phyloP scores from a whole-genome alignment of 2,329 filamentous ascomycete species.

The Aspergillus nomiae region DNA sequence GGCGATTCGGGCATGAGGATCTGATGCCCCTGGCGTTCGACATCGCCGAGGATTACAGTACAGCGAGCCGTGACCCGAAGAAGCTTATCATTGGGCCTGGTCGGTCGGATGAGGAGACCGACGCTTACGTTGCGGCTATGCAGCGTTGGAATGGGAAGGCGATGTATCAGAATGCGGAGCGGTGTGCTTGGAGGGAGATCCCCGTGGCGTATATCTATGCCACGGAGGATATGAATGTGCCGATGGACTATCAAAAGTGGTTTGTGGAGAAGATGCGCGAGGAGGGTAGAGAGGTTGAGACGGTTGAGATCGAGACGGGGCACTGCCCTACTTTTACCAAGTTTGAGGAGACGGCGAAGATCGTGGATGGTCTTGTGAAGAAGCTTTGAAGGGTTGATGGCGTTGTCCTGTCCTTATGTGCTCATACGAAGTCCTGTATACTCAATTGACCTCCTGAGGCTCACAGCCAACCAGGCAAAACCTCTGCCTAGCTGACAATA shows the following conservation, averaged over 20 bases:
- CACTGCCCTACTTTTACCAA: background rate
- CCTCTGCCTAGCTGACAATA: no score
- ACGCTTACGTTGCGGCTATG: conserved; percentile 4
- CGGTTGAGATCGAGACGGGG: background rate
- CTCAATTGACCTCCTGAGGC: no score
- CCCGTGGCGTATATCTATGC: background rate
- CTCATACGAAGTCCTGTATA: no score
- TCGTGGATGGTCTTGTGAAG: background rate
- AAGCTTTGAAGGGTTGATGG: no score
- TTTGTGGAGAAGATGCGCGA: background rate
- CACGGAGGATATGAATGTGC: background rate
- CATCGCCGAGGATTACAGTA: conserved; percentile 5
- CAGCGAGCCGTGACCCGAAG: background rate
- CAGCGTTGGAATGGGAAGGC: conserved; percentile 12
- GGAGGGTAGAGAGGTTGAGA: background rate
- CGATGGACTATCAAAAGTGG: background rate
- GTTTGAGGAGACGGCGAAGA: background rate
- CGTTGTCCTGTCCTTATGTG: no score
- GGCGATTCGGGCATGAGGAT: background rate
- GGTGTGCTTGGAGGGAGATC: background rate
- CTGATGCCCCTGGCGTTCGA: conserved; percentile 10
- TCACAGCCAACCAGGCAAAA: no score
- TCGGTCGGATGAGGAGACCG: background rate
- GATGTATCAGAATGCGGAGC: conserved; percentile 3
- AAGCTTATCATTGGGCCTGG: conserved; percentile 2